phyloP scores from a whole-genome alignment of 257 asterid species.

The Solanum infundibuliforme region DNA sequence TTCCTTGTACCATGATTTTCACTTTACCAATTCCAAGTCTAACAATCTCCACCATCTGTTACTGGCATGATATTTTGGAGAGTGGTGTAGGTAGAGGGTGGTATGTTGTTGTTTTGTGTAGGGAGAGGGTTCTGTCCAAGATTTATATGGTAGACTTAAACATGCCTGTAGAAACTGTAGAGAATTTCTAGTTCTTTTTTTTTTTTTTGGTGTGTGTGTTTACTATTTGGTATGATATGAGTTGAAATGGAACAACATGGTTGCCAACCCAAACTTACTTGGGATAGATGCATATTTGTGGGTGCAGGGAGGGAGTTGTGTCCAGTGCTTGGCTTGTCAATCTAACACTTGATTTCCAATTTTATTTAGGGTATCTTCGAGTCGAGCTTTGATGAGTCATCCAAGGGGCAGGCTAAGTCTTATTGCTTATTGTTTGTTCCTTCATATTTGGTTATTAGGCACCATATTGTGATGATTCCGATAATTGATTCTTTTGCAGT shows the following conservation, averaged over 20 bases:
- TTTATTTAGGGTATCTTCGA: conserved; percentile 72
- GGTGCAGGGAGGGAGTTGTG: neutral
- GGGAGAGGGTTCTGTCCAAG: neutral
- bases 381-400: conserved; percentile 78
- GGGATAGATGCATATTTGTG: neutral
- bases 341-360: conserved; percentile 1
- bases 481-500: conserved; percentile 9
- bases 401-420: conserved; percentile 87
- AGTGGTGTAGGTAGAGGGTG: neutral
- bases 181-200: neutral
- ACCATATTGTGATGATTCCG: conserved; percentile 42
- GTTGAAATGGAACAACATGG: neutral
- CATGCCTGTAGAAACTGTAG: neutral
- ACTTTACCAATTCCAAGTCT: neutral
- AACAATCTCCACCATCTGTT: neutral
- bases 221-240: neutral
- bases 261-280: neutral
- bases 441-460: conserved; percentile 82
- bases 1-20: neutral
- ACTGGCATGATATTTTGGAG: neutral
- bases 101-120: neutral
- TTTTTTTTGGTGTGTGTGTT: neutral
- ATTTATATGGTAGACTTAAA: neutral
- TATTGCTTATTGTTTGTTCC: conserved; percentile 59
- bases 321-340: neutral